Base-by-base conservation (phyloP, 208 protist species). In the Porcisia deanei region DNA sequence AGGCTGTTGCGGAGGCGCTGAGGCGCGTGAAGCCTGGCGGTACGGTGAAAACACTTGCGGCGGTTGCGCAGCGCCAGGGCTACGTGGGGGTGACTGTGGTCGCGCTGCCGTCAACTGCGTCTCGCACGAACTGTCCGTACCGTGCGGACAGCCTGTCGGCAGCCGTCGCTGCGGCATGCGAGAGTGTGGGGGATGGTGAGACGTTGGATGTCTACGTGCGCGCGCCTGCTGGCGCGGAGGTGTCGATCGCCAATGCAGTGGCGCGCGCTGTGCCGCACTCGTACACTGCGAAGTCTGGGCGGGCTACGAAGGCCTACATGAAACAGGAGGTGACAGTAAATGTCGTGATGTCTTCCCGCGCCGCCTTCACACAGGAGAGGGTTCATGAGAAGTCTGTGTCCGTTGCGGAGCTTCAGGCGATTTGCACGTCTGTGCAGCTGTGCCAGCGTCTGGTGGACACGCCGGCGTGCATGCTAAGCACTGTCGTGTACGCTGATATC, bases 361-460 rank as follows among this genome's bases (percentile, higher is more conserved):
- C 80, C 3, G 80, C 73, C 55, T 83, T 86, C 73, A 80, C 81
- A 39, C 76, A 78, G n/a, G 78, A 83, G 76, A 75, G 55, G 57
- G 74, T 88, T 30, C 54, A 85, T 25, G 79, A 75, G 16, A 69
- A 61, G 54, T 69, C 70, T 18, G 78, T 74, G 57, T 70, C 30
- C 22, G 66, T 61, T 8, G 79, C 77, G 64, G 85, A 91, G 78
- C 80, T 96, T 14, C 70, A 88, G 63, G 75, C 86, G 63, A 64
- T 95, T 45, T 85, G 77, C 74, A 86, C 78, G 12, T 88, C 78
- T 18, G 85, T 92, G 53, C 93, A 97, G 82, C 85, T 97, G 73
- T 92, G 86, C 79, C 87, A 91, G 85, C 86, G 91, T 16, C 84
- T 97, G 65, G 88, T 97, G 34, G 93, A 97, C 79, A 83, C 91